These are phyloP conservation scores for Tolypocladium pustulatum DNA, from an alignment of 2,329 filamentous ascomycete genomes.

Conservation along the genomic window DNA sequence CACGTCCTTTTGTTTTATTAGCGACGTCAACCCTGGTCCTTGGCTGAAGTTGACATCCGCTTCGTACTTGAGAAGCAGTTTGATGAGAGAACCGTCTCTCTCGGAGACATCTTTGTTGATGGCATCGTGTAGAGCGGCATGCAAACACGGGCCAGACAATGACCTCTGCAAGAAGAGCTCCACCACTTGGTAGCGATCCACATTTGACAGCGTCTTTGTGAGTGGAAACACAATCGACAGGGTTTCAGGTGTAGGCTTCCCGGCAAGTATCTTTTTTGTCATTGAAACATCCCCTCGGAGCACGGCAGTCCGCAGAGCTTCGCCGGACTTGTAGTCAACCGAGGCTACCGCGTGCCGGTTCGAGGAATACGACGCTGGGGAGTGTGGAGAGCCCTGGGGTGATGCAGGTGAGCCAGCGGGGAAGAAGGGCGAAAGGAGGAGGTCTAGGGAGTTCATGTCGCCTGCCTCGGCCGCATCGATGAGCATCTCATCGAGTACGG, in stretches of 20 bases:
- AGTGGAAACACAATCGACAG: conserved; percentile 38
- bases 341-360: conserved; percentile 40
- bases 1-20: conserved; percentile 37
- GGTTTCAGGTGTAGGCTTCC: conserved; percentile 35
- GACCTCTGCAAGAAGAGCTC: conserved; percentile 39
- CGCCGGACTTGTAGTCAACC: conserved; percentile 38
- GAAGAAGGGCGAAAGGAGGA: conserved; percentile 40
- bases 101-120: conserved; percentile 35
- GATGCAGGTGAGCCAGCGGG: conserved; percentile 13
- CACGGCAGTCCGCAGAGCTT: conserved; percentile 40
- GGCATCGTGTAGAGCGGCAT: conserved; percentile 40
- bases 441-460: conserved; percentile 34
- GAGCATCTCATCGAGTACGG: conserved; percentile 35
- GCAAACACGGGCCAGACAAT: conserved; percentile 33
- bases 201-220: conserved; percentile 29
- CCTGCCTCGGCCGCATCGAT: conserved; percentile 37
- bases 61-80: conserved; percentile 38
- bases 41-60: conserved; percentile 45
- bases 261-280: conserved; percentile 33
- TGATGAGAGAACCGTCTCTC: conserved; percentile 41
- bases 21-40: conserved; percentile 35
- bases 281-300: conserved; percentile 32
- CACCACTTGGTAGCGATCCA: conserved; percentile 36
- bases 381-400: conserved; percentile 7
- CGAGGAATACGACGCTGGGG: conserved; percentile 17